A percentile compares a stretch with the other conserved stretches of the same genome.
Evolutionary conservation across 495 filamentous ascomycete genomes (phyloP).

Genomic region (Penicillium coprophilum): DNA sequence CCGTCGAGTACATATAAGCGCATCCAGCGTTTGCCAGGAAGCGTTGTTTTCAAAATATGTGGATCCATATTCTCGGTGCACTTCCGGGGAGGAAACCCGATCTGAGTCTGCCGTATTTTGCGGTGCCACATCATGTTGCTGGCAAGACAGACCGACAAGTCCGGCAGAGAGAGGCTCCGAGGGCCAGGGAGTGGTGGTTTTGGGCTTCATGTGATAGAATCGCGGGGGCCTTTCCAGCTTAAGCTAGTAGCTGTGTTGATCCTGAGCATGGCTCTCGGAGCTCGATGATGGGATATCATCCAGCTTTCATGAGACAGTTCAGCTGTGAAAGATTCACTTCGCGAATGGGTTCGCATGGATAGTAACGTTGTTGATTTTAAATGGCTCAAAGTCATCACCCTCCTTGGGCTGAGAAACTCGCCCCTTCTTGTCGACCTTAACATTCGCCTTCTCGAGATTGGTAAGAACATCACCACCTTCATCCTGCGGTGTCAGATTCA

Average conservation of each 20-base stretch:
- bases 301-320: not conserved
- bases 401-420: slow-evolving; percentile 62
- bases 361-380: slow-evolving; percentile 71
- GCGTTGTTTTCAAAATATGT: not conserved
- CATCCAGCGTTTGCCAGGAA: not conserved
- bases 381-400: slow-evolving; percentile 48
- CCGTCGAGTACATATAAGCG: not conserved
- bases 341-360: slow-evolving; percentile 96
- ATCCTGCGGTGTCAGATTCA: slow-evolving; percentile 47
- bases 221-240: not conserved
- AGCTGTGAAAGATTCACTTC: slow-evolving; percentile 43
- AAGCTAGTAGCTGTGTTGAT: not conserved
- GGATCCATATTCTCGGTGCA: too few relatives aligned
- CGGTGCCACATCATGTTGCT: not conserved
- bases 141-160: not conserved
- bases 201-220: not conserved
- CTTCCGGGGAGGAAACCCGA: not conserved
- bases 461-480: slow-evolving; percentile 49
- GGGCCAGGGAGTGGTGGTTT: not conserved
- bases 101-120: not conserved
- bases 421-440: slow-evolving; percentile 86
- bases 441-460: slow-evolving; percentile 73
- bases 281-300: not conserved
- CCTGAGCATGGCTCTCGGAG: not conserved
- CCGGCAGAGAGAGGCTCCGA: not conserved